phyloP scores from a whole-genome alignment of 306 rosid species.

The Psophocarpus tetragonolobus region DNA sequence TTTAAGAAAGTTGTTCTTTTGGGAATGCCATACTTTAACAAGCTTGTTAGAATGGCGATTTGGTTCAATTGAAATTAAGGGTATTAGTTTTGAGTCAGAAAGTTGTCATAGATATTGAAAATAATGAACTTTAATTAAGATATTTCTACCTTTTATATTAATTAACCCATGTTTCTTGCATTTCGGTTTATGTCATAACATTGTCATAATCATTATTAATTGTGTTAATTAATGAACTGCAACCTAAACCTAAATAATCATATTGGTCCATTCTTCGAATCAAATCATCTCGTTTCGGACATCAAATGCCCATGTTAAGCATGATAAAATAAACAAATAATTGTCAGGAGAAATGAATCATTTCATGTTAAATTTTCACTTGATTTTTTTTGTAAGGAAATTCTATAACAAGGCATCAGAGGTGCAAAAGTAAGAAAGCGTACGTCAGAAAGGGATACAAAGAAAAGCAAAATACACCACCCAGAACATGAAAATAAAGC shows the following conservation, averaged over 20 bases:
- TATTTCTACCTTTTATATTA: background rate
- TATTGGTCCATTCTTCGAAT: no score
- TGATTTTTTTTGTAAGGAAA: no score
- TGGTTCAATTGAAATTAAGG: constrained; percentile 7
- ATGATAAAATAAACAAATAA: background rate
- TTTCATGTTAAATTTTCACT: background rate
- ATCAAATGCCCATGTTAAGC: background rate
- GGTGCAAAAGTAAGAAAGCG: no score
- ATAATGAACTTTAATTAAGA: background rate
- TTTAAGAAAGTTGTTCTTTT: no score
- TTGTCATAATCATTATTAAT: background rate
- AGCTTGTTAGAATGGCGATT: background rate
- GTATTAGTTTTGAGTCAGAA: background rate
- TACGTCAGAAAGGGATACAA: no score
- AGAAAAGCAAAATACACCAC: no score
- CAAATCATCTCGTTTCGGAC: background rate
- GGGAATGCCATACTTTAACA: no score
- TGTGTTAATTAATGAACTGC: background rate
- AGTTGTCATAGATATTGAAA: background rate
- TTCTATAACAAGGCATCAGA: no score
- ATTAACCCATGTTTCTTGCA: background rate
- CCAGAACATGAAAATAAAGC: no score
- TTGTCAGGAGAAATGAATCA: background rate
- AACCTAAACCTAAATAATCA: no score
- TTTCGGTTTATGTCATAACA: background rate